These are phyloP conservation scores for Phytophthora niederhauseri DNA, from an alignment of 352 stramenopile species.

Conservation along the genomic window DNA sequence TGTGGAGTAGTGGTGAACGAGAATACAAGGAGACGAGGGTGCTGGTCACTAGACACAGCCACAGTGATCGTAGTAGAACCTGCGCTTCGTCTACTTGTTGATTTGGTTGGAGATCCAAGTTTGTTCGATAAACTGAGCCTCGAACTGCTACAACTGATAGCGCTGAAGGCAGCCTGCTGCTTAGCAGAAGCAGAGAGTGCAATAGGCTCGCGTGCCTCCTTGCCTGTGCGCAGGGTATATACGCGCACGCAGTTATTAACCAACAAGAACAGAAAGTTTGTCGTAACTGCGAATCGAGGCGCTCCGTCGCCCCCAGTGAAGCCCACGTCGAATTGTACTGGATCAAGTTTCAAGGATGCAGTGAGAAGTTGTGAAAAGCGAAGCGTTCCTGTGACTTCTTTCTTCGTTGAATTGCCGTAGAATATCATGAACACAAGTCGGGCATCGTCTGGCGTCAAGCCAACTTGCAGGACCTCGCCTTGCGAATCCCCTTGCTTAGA, in stretches of 20 bases:
- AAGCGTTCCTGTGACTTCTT: conserved; percentile 30
- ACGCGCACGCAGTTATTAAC: conserved; percentile 43
- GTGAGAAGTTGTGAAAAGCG: conserved; percentile 45
- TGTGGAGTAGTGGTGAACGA: conserved; percentile 20
- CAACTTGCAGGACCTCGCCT: conserved; percentile 54
- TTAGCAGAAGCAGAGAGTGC: conserved; percentile 17
- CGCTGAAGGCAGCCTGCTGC: conserved; percentile 29
- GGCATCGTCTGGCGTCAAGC: conserved; percentile 33
- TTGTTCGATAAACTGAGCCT: neutral
- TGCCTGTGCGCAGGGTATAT: conserved; percentile 32
- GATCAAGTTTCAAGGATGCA: conserved; percentile 25
- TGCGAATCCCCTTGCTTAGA: conserved; percentile 5
- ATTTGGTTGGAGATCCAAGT: conserved; percentile 3
- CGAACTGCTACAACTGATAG: conserved; percentile 25
- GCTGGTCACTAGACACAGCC: conserved; percentile 31
- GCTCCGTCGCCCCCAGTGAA: conserved; percentile 32
- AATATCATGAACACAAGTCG: conserved; percentile 57
- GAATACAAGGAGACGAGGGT: conserved; percentile 31
- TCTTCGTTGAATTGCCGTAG: conserved; percentile 26
- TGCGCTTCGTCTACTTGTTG: neutral
- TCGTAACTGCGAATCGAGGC: conserved; percentile 49
- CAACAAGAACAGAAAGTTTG: conserved; percentile 40
- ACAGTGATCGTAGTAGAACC: conserved; percentile 24
- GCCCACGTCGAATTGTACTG: conserved; percentile 33
- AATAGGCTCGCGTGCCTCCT: conserved; percentile 30